Conservation (phyloP, 2,329 filamentous ascomycete genomes). For the Meredithiella fracta region DNA sequence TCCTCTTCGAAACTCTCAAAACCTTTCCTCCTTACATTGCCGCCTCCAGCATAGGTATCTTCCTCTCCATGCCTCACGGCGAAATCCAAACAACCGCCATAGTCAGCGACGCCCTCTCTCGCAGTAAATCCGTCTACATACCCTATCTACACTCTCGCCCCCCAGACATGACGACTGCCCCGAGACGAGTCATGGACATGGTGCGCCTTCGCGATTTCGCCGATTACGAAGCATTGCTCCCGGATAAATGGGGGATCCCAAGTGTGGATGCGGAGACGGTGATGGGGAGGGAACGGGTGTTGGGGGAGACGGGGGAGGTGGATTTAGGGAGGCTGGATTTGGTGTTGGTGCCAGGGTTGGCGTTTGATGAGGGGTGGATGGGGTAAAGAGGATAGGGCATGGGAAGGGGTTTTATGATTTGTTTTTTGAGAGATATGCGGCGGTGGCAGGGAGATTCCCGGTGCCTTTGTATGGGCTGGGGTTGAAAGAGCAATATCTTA, state of each 20-base stretch:
- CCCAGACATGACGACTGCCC: slow-evolving; percentile 32
- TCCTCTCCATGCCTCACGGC: slow-evolving; percentile 77
- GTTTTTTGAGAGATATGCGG: slow-evolving; percentile 61
- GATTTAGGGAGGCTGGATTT: slow-evolving; percentile 50
- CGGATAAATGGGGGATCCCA: slow-evolving; percentile 91
- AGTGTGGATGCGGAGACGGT: slow-evolving; percentile 54
- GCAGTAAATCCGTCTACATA: slow-evolving; percentile 76
- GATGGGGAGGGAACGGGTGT: slow-evolving; percentile 49
- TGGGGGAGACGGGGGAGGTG: slow-evolving; percentile 42
- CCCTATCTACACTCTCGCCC: slow-evolving; percentile 63
- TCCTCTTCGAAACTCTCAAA: slow-evolving; percentile 47
- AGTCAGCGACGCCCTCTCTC: slow-evolving; percentile 59
- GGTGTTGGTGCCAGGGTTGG: slow-evolving; percentile 82
- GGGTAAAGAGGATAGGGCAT: slow-evolving; percentile 67
- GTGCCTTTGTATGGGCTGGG: slow-evolving; percentile 57
- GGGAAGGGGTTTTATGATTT: slow-evolving; percentile 96
- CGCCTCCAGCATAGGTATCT: slow-evolving; percentile 65
- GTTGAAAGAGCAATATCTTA: slow-evolving; percentile 69
- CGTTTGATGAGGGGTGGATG: slow-evolving; percentile 39
- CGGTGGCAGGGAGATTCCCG: slow-evolving; percentile 17
- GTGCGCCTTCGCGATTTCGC: slow-evolving; percentile 53
- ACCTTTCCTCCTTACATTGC: slow-evolving; percentile 56
- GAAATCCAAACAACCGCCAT: slow-evolving; percentile 76
- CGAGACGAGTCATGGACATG: slow-evolving; percentile 79
- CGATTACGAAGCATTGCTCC: slow-evolving; percentile 62